Evolutionary conservation across 2,329 filamentous ascomycete species (phyloP).

Genomic region (Diaporthe ampelina): DNA sequence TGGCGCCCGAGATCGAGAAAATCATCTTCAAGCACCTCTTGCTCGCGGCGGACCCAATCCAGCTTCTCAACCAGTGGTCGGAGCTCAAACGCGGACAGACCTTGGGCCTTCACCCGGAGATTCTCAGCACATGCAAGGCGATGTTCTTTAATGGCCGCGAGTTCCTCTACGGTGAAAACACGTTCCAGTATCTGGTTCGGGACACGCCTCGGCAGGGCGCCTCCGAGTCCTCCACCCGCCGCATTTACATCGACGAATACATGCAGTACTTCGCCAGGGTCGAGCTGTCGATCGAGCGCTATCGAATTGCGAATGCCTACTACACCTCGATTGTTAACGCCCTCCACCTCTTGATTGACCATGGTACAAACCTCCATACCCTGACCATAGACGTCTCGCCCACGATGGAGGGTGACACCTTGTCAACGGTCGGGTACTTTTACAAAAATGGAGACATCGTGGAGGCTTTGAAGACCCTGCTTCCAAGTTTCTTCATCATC

Average conservation of each 20-base stretch:
- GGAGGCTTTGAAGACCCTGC: conserved; percentile 41
- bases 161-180: conserved; percentile 63
- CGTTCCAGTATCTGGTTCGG: conserved; percentile 61
- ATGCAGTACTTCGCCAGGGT: conserved; percentile 57
- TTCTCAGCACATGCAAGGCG: conserved; percentile 54
- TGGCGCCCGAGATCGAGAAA: conserved; percentile 52
- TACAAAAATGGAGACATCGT: conserved; percentile 26
- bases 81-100: conserved; percentile 46
- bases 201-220: conserved; percentile 49
- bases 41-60: conserved; percentile 48
- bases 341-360: conserved; percentile 34
- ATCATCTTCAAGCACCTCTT: conserved; percentile 52
- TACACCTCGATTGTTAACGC: conserved; percentile 42
- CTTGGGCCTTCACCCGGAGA: conserved; percentile 50
- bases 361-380: conserved; percentile 53
- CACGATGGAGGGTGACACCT: conserved; percentile 30
- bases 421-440: conserved; percentile 29
- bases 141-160: conserved; percentile 52
- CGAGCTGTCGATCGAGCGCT: conserved; percentile 58
- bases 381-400: conserved; percentile 57
- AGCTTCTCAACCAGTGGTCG: conserved; percentile 52
- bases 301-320: conserved; percentile 51
- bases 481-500: conserved; percentile 43
- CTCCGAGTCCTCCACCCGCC: conserved; percentile 30
- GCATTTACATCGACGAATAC: conserved; percentile 55